phyloP scores from a whole-genome alignment of 2,329 filamentous ascomycete species.

The Raffaelea deltoideospora region DNA sequence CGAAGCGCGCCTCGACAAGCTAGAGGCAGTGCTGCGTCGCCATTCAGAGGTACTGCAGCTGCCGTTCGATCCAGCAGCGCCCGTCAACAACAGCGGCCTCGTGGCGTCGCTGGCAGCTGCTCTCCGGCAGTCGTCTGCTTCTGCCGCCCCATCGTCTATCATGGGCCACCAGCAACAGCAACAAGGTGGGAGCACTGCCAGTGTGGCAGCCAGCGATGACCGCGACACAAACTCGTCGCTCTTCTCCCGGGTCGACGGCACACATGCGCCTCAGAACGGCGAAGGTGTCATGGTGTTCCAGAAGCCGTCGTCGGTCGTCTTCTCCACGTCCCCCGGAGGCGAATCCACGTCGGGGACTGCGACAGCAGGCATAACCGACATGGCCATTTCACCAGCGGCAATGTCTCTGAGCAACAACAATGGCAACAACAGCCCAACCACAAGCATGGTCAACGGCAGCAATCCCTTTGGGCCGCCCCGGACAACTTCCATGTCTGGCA shows the following conservation, averaged over 20 bases:
- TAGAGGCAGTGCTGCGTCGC: constrained; percentile 49
- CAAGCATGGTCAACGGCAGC: background rate
- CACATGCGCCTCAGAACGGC: constrained; percentile 38
- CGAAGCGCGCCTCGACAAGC: constrained; percentile 54
- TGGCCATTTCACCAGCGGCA: constrained; percentile 29
- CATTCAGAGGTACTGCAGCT: constrained; percentile 53
- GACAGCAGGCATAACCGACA: constrained; percentile 31
- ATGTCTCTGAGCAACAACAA: constrained; percentile 30
- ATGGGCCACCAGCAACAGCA: too few species aligned
- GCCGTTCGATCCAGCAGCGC: constrained; percentile 26
- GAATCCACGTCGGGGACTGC: constrained; percentile 12
- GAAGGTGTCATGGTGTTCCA: constrained; percentile 47
- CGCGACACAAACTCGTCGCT: constrained; percentile 29
- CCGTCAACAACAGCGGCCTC: constrained; percentile 9
- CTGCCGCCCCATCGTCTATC: constrained; percentile 14
- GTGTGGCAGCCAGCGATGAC: constrained; percentile 34
- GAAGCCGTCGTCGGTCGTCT: constrained; percentile 29
- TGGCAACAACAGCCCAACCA: constrained; percentile 7
- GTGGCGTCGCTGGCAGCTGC: background rate
- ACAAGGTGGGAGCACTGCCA: constrained; percentile 27
- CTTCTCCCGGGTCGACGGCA: constrained; percentile 31
- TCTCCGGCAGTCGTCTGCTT: too few species aligned
- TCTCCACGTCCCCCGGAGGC: too few species aligned
- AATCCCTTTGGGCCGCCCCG: constrained; percentile 2
- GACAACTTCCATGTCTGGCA: constrained; percentile 16